Conservation (phyloP, 164 flowering plant genomes). For the Stephania yunnanensis region DNA sequence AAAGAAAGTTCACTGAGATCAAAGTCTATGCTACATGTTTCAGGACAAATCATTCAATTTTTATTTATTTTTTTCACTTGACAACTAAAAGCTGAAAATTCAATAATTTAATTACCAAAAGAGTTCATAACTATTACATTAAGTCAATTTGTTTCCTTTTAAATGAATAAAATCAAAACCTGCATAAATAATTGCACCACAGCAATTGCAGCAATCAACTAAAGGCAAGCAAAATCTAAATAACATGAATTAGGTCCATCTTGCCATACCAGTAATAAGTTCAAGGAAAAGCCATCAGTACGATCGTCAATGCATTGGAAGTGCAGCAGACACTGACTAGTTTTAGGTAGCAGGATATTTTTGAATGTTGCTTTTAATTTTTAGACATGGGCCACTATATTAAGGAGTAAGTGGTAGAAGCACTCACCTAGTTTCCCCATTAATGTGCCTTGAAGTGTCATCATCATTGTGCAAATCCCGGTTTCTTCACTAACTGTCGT, state of each 20-base stretch:
- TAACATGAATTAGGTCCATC: not conserved
- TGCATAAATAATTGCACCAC: not conserved
- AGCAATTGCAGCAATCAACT: not conserved
- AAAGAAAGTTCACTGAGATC: not conserved
- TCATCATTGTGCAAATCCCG: not conserved
- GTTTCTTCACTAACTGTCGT: not conserved
- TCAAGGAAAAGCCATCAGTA: not conserved
- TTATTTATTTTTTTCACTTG: no score
- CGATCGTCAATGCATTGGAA: not conserved
- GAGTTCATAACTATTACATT: not conserved
- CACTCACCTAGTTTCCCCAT: not conserved
- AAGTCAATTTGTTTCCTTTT: not conserved
- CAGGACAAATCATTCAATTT: not conserved
- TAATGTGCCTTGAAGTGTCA: not conserved
- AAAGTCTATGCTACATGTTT: not conserved
- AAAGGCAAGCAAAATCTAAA: not conserved
- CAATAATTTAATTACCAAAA: not conserved
- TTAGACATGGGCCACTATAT: not conserved
- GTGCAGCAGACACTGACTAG: not conserved
- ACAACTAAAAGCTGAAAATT: not conserved
- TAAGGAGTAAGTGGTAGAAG: not conserved
- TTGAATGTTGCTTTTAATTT: not conserved
- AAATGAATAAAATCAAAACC: not conserved
- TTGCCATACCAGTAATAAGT: not conserved
- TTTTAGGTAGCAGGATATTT: not conserved